These are phyloP conservation scores for Dipteronia sinensis DNA, from an alignment of 345 rosid genomes.

Conservation along the genomic window DNA sequence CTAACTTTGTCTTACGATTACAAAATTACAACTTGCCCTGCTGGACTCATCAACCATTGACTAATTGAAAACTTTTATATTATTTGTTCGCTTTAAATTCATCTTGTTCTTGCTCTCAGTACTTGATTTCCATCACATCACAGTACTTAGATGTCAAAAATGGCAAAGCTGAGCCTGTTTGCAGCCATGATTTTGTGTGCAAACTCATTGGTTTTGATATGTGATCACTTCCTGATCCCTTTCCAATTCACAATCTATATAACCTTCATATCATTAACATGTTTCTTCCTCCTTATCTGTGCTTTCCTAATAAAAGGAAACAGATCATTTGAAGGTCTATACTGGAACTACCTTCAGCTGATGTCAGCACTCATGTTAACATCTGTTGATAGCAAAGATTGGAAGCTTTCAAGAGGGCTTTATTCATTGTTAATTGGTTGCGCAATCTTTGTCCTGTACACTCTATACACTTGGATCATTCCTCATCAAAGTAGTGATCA, in stretches of 20 bases:
- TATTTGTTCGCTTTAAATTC: no score
- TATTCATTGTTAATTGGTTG: neutral
- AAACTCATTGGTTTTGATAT: neutral
- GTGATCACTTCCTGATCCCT: constrained; percentile 1
- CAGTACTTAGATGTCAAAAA: no score
- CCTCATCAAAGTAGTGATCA: no score
- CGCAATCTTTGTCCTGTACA: constrained; percentile 4
- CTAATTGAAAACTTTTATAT: no score
- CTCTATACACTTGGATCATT: neutral
- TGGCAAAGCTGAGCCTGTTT: constrained; percentile 16
- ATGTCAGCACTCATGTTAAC: neutral
- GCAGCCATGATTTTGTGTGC: constrained; percentile 4
- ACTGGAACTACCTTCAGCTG: constrained; percentile 9
- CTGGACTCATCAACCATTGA: no score
- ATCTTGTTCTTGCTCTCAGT: no score
- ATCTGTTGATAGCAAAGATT: neutral
- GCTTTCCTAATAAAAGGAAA: neutral
- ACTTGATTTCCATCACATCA: neutral
- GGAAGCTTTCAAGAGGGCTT: constrained; percentile 1
- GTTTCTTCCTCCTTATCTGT: neutral
- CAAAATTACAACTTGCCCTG: no score
- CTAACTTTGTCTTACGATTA: no score
- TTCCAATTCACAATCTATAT: neutral
- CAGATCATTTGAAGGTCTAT: constrained; percentile 9
- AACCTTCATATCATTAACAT: constrained; percentile 6